These are phyloP conservation scores for Populus pruinosa DNA, from an alignment of 345 rosid genomes.

Conservation along the genomic window DNA sequence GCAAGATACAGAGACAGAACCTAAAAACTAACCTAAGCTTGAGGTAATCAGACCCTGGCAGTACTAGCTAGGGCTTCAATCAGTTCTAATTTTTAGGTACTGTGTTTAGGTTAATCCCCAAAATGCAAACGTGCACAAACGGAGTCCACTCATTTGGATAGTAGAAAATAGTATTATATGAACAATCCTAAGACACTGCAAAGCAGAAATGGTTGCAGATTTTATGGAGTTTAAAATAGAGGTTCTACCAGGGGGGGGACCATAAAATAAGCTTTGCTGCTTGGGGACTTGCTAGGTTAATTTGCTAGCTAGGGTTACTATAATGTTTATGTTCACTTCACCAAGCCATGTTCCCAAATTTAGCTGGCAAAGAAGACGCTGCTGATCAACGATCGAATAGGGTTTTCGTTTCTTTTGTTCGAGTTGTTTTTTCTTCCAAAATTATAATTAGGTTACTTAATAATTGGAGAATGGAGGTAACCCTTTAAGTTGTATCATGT, in stretches of 20 bases:
- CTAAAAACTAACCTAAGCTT: conserved; percentile 6
- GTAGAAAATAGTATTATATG: background rate
- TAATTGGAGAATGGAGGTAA: background rate
- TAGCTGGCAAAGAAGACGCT: background rate
- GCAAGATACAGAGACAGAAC: conserved; percentile 8
- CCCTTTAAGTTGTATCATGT: background rate
- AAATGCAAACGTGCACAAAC: conserved; percentile 12
- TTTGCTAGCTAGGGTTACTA: background rate
- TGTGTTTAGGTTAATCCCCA: conserved; percentile 7
- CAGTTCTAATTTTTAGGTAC: too few relatives aligned
- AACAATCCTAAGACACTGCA: background rate
- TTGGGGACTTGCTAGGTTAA: background rate
- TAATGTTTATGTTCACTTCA: background rate
- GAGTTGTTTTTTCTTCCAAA: background rate
- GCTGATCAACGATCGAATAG: background rate
- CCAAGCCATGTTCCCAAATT: background rate
- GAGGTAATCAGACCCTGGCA: background rate
- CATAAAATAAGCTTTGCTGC: background rate
- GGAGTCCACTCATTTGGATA: conserved; percentile 6
- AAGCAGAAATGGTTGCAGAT: background rate
- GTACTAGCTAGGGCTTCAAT: background rate
- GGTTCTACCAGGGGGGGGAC: background rate
- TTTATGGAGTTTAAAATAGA: background rate
- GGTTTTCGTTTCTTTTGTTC: background rate
- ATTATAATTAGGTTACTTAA: background rate